Evolutionary conservation across 306 rosid species (phyloP), one percentile per base, ranked within the genome.

Genomic region (Lupinus albus): DNA sequence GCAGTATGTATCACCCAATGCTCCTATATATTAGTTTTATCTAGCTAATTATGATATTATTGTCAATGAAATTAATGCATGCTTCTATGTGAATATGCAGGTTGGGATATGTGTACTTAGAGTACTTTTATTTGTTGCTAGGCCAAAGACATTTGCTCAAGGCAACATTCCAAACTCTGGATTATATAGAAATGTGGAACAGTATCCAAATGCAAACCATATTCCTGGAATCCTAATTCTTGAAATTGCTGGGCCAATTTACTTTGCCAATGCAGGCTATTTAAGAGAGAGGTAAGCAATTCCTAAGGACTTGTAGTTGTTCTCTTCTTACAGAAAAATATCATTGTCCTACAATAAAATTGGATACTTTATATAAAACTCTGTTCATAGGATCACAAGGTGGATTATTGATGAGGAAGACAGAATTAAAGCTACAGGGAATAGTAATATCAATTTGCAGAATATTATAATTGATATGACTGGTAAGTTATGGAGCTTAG

Each of bases 371-470:
- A n/a, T 11, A 25, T 48, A 60, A 51, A 50, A 12, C 54, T 55
- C 50, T 64, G 20, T 28, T 73, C 32, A 38, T 72, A 93, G 99
- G 85, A 86, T 93, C 78, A 53, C 82, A 81, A 88, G 97, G 81
- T 93, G 99, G 99, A 84, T 93, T 71, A 84, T 86, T 77, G 98
- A 93, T 12, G 98, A 93, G 79, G 96, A 93, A 80, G 98, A 89
- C 38, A 83, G 89, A 47, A 78, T 88, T 12, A 86, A 88, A 74
- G 74, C 81, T 45, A 1, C 85, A 8, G 90, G 82, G 11, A 84
- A 86, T 52, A 73, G 82, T 8, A 84, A 86, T 52, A 73, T 73
- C 46, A 82, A 74, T 72, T 81, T 93, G 73, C 87, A 93, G 68
- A 84, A 81, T 83, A 83, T 93, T 39, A 82, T 93, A 54, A 53